Evolutionary conservation across 2,329 filamentous ascomycete species (phyloP).

Genomic region (Trematosphaeria pertusa): DNA sequence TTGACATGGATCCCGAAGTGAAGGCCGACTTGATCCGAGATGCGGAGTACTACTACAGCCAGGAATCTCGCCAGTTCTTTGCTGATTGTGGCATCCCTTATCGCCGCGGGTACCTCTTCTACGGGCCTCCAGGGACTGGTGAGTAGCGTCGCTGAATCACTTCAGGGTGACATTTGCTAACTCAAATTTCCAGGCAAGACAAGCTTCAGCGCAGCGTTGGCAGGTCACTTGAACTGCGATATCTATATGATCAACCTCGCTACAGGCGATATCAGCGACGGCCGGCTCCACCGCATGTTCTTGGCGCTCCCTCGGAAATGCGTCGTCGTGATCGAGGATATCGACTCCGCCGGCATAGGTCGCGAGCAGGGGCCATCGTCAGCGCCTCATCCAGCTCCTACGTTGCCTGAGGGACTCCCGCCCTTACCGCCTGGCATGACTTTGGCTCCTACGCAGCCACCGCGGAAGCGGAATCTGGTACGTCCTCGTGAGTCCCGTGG

Average conservation of each 20-base stretch:
- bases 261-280: conserved; percentile 33
- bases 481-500: no score
- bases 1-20: conserved; percentile 37
- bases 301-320: conserved; percentile 44
- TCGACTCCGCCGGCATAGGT: conserved; percentile 43
- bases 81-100: conserved; percentile 43
- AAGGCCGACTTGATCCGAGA: conserved; percentile 43
- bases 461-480: no score
- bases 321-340: conserved; percentile 52
- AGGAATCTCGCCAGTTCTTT: conserved; percentile 39
- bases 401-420: no score
- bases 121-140: conserved; percentile 50
- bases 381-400: no score
- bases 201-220: conserved; percentile 48
- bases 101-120: conserved; percentile 49
- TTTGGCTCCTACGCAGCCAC: no score
- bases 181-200: conserved; percentile 47
- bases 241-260: conserved; percentile 49
- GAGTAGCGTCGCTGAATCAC: conserved; percentile 23
- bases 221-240: conserved; percentile 46
- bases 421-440: no score
- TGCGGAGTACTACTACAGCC: conserved; percentile 47
- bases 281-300: conserved; percentile 40
- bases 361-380: conserved; percentile 23
- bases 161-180: not conserved